phyloP scores from a whole-genome alignment of 495 filamentous ascomycete genomes.

The Darksidea phi region DNA sequence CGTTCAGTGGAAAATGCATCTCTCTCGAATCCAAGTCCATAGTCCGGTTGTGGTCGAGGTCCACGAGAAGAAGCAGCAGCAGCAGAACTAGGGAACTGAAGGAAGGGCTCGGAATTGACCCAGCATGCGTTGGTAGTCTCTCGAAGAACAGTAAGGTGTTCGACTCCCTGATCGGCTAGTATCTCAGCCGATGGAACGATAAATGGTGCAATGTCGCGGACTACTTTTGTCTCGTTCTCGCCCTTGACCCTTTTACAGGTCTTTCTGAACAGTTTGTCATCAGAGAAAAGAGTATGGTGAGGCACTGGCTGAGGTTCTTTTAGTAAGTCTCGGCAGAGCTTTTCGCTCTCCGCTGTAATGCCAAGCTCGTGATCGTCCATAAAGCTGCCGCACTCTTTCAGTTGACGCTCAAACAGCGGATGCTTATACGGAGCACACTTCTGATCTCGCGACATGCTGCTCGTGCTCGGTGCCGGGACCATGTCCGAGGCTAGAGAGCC shows the following conservation, averaged over 20 bases:
- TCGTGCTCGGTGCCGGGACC: too few relatives aligned
- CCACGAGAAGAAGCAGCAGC: not conserved
- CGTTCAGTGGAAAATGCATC: conserved; percentile 19
- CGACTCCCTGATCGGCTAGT: conserved; percentile 15
- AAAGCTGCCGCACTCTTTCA: conserved; percentile 1
- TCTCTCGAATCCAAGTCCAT: conserved; percentile 12
- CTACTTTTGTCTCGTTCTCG: conserved; percentile 24
- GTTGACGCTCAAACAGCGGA: not conserved
- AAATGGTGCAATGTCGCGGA: conserved; percentile 19
- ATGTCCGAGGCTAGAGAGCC: too few relatives aligned
- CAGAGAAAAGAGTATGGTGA: conserved; percentile 6
- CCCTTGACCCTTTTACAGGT: conserved; percentile 18
- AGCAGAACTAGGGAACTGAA: conserved; percentile 3
- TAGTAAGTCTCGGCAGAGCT: conserved; percentile 7
- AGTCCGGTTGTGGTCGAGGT: conserved; percentile 22
- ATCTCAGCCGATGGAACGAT: conserved; percentile 25
- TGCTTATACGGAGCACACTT: conserved; percentile 1
- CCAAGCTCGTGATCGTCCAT: not conserved
- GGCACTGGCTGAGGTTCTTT: not conserved
- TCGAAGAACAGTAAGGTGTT: conserved; percentile 21
- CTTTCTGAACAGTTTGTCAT: conserved; percentile 22
- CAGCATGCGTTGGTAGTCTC: conserved; percentile 27
- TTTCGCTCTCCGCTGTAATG: conserved; percentile 2
- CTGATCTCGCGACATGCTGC: not conserved
- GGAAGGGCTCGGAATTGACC: conserved; percentile 19